Conservation (phyloP, 495 filamentous ascomycete species). For the Podospora anserina region DNA sequence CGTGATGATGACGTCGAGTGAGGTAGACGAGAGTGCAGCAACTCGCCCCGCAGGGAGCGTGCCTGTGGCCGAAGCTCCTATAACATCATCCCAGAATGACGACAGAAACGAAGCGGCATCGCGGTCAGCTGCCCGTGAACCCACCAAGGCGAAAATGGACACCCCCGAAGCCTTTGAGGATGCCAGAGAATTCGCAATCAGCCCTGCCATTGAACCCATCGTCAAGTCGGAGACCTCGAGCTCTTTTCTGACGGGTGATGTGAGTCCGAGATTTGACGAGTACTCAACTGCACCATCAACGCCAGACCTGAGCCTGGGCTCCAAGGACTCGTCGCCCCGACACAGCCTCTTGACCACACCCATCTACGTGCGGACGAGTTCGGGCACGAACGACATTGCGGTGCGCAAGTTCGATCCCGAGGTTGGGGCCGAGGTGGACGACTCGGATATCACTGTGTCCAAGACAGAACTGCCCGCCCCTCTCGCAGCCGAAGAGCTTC, state of each 20-base stretch:
- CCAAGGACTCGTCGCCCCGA: conserved; percentile 33
- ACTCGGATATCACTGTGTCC: not conserved
- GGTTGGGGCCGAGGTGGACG: conserved; percentile 23
- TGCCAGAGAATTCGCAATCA: conserved; percentile 20
- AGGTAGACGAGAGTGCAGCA: conserved; percentile 4
- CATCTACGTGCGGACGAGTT: conserved; percentile 16
- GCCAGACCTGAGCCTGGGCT: conserved; percentile 36
- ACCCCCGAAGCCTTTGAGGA: conserved; percentile 26
- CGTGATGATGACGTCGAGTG: conserved; percentile 11
- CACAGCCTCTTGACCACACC: conserved; percentile 37
- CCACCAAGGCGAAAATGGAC: conserved; percentile 24
- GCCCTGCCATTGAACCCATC: conserved; percentile 14
- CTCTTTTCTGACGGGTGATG: conserved; percentile 6
- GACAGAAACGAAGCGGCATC: conserved; percentile 2
- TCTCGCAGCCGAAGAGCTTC: not conserved
- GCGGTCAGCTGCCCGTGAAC: not conserved
- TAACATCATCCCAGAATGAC: not conserved
- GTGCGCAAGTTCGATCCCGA: conserved; percentile 13
- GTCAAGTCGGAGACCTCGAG: conserved; percentile 12
- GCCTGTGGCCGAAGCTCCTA: not conserved
- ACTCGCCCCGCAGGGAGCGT: conserved; percentile 2
- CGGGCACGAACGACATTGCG: conserved; percentile 20
- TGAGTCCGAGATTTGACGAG: conserved; percentile 23
- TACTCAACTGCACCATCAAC: conserved; percentile 40
- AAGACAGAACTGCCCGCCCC: not conserved